phyloP scores from a whole-genome alignment of 1,284 basidiomycete genomes.

The Xerocomus minutiporus region DNA sequence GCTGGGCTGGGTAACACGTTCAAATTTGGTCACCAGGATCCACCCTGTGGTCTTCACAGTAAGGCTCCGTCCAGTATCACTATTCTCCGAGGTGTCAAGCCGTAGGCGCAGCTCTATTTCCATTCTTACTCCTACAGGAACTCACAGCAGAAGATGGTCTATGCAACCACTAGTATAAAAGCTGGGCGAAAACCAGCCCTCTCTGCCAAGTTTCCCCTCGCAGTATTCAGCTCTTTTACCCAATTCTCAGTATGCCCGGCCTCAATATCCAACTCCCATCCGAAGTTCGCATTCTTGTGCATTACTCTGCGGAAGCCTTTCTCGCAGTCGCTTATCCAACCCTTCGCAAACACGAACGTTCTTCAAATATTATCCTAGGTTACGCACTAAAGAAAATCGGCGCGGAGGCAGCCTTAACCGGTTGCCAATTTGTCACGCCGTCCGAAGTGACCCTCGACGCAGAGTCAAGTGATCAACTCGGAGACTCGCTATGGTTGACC shows the following conservation, averaged over 20 bases:
- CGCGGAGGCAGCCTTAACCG: slow-evolving; percentile 36
- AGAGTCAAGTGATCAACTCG: slow-evolving; percentile 8
- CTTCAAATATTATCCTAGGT: slow-evolving; percentile 50
- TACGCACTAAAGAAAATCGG: slow-evolving; percentile 45
- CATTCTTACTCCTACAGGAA: slow-evolving; percentile 21
- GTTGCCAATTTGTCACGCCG: slow-evolving; percentile 36
- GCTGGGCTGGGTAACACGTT: background rate
- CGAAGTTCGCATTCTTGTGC: slow-evolving; percentile 38
- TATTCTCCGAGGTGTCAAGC: background rate
- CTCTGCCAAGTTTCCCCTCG: background rate
- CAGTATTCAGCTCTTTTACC: slow-evolving; percentile 19
- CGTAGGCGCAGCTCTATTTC: background rate
- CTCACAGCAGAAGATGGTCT: slow-evolving; percentile 15
- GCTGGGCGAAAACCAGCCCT: background rate
- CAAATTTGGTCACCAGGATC: slow-evolving; percentile 7
- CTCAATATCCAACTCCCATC: slow-evolving; percentile 23
- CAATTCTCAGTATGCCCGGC: slow-evolving; percentile 20
- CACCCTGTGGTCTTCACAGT: slow-evolving; percentile 19
- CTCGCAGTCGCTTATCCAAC: slow-evolving; percentile 41
- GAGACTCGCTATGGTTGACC: slow-evolving; percentile 46
- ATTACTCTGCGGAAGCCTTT: slow-evolving; percentile 41
- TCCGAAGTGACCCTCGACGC: slow-evolving; percentile 27
- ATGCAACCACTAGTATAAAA: slow-evolving; percentile 11
- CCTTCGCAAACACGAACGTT: slow-evolving; percentile 41
- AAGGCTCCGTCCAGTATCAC: background rate